These are phyloP conservation scores for Corchorus capsularis DNA, from an alignment of 345 rosid genomes.

Conservation along the genomic window DNA sequence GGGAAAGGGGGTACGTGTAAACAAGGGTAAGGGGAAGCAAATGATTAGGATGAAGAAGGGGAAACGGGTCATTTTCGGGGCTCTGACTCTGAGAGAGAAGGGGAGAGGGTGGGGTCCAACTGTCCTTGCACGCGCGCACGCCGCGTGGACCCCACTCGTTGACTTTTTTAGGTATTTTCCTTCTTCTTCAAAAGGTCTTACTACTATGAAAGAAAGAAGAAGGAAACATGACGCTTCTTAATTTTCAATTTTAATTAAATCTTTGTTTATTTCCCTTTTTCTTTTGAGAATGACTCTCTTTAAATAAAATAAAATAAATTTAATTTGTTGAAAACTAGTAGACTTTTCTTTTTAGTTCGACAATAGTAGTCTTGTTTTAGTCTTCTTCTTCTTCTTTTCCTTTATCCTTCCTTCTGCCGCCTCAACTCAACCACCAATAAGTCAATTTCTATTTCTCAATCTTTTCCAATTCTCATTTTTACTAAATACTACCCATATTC, in stretches of 20 bases:
- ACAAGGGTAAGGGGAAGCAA: neutral
- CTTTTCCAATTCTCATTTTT: neutral
- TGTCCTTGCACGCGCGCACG: constrained; percentile 72
- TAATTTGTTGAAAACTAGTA: too few relatives aligned
- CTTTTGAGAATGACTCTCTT: too few relatives aligned
- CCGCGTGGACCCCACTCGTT: constrained; percentile 57
- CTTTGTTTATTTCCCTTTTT: neutral
- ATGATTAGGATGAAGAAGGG: neutral
- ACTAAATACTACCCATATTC: too few relatives aligned
- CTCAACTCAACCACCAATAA: constrained; percentile 17
- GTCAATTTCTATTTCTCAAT: constrained; percentile 39
- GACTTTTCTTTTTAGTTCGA: neutral
- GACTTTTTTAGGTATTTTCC: constrained; percentile 24
- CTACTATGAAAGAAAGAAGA: neutral
- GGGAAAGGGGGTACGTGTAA: constrained; percentile 7
- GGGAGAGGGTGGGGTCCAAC: constrained; percentile 37
- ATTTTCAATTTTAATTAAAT: neutral
- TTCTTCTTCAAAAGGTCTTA: neutral
- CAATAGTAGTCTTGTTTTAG: neutral
- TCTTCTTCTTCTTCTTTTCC: neutral
- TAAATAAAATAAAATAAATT: too few relatives aligned
- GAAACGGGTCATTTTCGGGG: constrained; percentile 36
- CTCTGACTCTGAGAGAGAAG: constrained; percentile 47
- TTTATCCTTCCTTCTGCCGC: neutral
- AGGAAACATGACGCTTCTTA: neutral